A percentile compares a stretch with the other conserved stretches of the same genome.
These are phyloP conservation scores for Pisolithus thermaeus DNA, from an alignment of 1,284 basidiomycete species.

Conservation along the genomic window DNA sequence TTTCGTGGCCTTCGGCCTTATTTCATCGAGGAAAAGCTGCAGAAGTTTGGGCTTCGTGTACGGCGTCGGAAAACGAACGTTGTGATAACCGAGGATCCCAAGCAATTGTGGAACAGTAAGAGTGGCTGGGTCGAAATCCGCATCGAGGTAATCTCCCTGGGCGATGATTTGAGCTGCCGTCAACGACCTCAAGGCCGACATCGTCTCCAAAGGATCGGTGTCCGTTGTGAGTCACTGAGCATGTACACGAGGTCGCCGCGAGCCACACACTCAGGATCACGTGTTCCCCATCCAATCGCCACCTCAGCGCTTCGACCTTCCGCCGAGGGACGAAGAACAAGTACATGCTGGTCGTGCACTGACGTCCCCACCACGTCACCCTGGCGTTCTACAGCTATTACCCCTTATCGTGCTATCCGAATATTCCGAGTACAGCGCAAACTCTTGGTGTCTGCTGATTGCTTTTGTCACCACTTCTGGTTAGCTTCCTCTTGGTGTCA, in stretches of 20 bases:
- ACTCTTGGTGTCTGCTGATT: too few species aligned
- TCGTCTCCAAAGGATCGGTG: constrained; percentile 24
- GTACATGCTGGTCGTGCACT: too few species aligned
- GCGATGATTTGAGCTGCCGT: constrained; percentile 68
- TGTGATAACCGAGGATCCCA: constrained; percentile 78
- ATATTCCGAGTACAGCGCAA: too few species aligned
- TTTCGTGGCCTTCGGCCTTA: constrained; percentile 58
- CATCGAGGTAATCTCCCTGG: constrained; percentile 75
- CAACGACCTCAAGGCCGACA: constrained; percentile 52
- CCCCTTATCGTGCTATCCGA: too few species aligned
- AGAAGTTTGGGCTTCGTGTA: constrained; percentile 87
- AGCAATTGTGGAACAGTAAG: constrained; percentile 81
- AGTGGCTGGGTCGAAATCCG: constrained; percentile 74
- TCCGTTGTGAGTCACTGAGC: too few species aligned
- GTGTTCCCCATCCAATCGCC: neutral
- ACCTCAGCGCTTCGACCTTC: too few species aligned
- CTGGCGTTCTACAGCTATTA: too few species aligned
- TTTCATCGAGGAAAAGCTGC: constrained; percentile 70
- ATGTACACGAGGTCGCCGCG: neutral
- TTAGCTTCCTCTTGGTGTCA: too few species aligned
- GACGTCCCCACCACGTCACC: too few species aligned
- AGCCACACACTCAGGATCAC: neutral
- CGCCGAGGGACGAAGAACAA: too few species aligned
- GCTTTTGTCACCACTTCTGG: too few species aligned
- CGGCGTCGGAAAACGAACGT: constrained; percentile 68